Conservation (phyloP, 2,329 filamentous ascomycete species). For the Amesomyces nigricolor region DNA sequence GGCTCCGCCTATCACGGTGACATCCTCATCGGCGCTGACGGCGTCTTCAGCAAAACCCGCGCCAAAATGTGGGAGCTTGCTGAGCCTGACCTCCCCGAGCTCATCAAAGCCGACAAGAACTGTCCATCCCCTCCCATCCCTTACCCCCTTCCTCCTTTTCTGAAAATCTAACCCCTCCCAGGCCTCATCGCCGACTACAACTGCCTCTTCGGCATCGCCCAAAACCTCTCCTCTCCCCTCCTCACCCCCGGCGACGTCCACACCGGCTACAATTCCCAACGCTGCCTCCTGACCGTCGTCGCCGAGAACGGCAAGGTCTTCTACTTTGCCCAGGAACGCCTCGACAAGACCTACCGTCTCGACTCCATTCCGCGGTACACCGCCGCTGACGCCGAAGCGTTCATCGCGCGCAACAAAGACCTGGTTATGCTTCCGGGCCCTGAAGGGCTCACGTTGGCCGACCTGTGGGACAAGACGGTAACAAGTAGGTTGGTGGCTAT, state of each 20-base stretch:
- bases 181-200: constrained; percentile 19
- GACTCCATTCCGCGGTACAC: constrained; percentile 17
- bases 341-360: constrained; percentile 7
- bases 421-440: not conserved
- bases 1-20: constrained; percentile 31
- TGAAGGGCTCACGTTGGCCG: constrained; percentile 7
- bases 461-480: constrained; percentile 17
- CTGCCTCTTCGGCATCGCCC: constrained; percentile 20
- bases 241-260: constrained; percentile 13
- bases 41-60: constrained; percentile 36
- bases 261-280: constrained; percentile 5
- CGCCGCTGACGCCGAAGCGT: constrained; percentile 11
- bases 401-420: constrained; percentile 13
- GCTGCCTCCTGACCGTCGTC: constrained; percentile 5
- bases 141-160: not conserved
- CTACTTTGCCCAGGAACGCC: constrained; percentile 18
- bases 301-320: constrained; percentile 16
- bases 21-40: constrained; percentile 40
- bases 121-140: not conserved
- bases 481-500: constrained; percentile 11
- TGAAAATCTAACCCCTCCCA: not conserved
- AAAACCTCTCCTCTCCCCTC: not conserved
- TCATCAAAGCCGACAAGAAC: constrained; percentile 9
- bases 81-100: constrained; percentile 4
- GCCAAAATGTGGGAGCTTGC: constrained; percentile 32